Conservation (phyloP, 2,329 filamentous ascomycete genomes). For the Colletotrichum chrysophilum region DNA sequence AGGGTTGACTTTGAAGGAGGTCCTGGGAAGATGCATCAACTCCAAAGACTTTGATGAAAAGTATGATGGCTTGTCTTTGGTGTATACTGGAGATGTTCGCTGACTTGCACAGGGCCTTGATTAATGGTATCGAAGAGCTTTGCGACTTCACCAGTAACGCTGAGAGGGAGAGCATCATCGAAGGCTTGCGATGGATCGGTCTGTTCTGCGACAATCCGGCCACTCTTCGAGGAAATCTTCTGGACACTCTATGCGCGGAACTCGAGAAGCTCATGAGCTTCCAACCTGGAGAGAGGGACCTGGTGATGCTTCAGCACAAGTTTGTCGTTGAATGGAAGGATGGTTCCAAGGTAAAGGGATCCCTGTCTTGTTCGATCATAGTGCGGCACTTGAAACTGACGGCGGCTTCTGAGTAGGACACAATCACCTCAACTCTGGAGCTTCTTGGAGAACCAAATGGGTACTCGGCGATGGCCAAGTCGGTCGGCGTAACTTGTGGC, state of each 20-base stretch:
- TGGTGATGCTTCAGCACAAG: slow-evolving; percentile 65
- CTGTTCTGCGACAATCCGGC: slow-evolving; percentile 59
- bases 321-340: slow-evolving; percentile 73
- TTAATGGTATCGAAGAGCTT: slow-evolving; percentile 65
- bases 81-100: background rate
- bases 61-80: background rate
- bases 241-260: slow-evolving; percentile 76
- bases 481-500: slow-evolving; percentile 71
- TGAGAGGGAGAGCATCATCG: slow-evolving; percentile 67
- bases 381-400: background rate
- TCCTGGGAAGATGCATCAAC: slow-evolving; percentile 67
- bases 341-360: slow-evolving; percentile 43
- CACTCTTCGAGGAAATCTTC: slow-evolving; percentile 64
- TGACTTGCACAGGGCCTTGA: slow-evolving; percentile 37
- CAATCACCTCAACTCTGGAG: slow-evolving; percentile 66
- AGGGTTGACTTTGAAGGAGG: slow-evolving; percentile 78
- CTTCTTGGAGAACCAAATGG: slow-evolving; percentile 72
- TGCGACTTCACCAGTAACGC: slow-evolving; percentile 63
- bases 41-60: slow-evolving; percentile 78
- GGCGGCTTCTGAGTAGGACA: slow-evolving; percentile 26
- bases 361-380: too few relatives aligned
- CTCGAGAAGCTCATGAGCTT: slow-evolving; percentile 78
- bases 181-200: slow-evolving; percentile 69
- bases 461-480: slow-evolving; percentile 71
- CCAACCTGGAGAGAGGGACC: slow-evolving; percentile 69